A percentile compares a stretch with the other conserved stretches of the same genome.
These are phyloP conservation scores for Aspergillus fischeri DNA, from an alignment of 2,329 filamentous ascomycete genomes.

Conservation along the genomic window DNA sequence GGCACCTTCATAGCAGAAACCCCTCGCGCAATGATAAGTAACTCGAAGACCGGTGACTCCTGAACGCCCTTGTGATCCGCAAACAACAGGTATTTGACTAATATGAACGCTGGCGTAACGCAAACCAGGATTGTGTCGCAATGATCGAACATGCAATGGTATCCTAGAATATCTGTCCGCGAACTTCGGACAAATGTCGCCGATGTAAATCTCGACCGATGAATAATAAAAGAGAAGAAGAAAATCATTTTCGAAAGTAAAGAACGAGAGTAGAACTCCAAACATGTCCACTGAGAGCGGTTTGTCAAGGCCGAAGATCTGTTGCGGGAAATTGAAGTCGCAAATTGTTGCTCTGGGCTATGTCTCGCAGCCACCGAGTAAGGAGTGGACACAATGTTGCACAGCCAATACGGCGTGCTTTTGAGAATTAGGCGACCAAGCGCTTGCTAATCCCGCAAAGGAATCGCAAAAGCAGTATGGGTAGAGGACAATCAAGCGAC, in stretches of 20 bases:
- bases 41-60: slow-evolving; percentile 2
- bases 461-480: background rate
- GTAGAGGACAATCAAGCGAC: background rate
- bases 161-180: background rate
- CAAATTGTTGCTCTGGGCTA: background rate
- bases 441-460: background rate
- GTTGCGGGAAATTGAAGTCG: background rate
- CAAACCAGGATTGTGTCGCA: background rate
- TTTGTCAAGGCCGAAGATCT: background rate
- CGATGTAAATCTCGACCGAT: background rate
- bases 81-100: background rate
- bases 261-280: background rate
- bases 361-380: background rate
- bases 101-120: background rate
- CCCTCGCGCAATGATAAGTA: background rate
- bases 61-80: slow-evolving; percentile 8
- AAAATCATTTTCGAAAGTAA: background rate
- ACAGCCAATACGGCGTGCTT: background rate
- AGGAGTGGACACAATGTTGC: background rate
- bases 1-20: background rate
- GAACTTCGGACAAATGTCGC: background rate
- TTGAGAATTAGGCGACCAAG: background rate
- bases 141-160: background rate
- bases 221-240: background rate
- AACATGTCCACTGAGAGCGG: background rate